Base-by-base conservation (phyloP, 108 stramenopile genomes). In the Nitzschia sp. region DNA sequence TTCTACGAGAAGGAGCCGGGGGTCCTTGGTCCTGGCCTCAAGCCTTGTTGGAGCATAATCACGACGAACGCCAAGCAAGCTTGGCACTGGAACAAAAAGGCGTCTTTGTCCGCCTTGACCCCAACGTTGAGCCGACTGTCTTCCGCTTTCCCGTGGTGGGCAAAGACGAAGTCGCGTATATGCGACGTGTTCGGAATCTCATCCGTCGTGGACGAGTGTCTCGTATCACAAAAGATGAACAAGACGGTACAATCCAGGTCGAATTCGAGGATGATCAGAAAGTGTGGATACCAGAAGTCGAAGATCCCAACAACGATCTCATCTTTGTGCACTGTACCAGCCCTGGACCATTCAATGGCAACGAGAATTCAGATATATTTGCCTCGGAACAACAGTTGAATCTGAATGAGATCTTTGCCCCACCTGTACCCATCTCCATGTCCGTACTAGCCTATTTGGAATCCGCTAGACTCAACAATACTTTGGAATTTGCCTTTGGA, bases 281-380 rank as follows among this genome's bases (percentile, higher is more conserved):
- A 6, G 38, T 13, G 6, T 41, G 38, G 38, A 41, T 41, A 9
- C 31, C 60, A 6, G 31, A 13, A 15, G 54, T 62, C 26, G 48
- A 61, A 8, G 22, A 56, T 31, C 29, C 31, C 21, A n/a, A 33
- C 25, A 44, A 33, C 23, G 56, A 69, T 16, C 36, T 23, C n/a
- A 29, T 63, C 25, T 75, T 75, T 60, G 60, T 75, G 6, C 74
- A 75, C 31, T 67, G 65, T n/a, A 74, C 73, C 34, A 74, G 73
- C 22, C 73, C 73, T 19, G 73, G 73, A 16, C 73, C 73, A 21
- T 74, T 74, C 36, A 68, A 74, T 29, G 66, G 35, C 17, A 46
- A 32, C 3, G 26, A 64, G n/a, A 1, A 27, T 1, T 41, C 22
- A 15, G 70, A 63, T 34, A 17, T 74, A 3, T 74, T 74, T 48